Percentiles rank a stretch among this genome's conserved stretches.
phyloP scores from a whole-genome alignment of 495 filamentous ascomycete genomes.

The Neurospora tetrasperma region DNA sequence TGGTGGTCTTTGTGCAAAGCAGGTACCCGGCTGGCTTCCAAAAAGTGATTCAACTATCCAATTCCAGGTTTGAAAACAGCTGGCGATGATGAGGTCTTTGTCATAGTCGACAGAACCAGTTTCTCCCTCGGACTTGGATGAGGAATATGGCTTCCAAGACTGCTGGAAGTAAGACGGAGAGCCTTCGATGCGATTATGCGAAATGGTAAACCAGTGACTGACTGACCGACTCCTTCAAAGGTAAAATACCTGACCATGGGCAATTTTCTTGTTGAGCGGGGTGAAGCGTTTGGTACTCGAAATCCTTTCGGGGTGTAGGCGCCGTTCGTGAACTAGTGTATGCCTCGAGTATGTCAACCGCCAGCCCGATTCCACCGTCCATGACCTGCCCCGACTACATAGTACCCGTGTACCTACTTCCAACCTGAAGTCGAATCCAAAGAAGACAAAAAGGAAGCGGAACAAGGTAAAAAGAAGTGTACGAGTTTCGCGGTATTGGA shows the following conservation, averaged over 20 bases:
- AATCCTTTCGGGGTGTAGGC: not conserved
- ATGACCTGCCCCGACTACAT: not conserved
- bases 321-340: not conserved
- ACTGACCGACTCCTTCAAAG: not conserved
- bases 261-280: not conserved
- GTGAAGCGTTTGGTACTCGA: not conserved
- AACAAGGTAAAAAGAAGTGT: not conserved
- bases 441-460: not conserved
- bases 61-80: not conserved
- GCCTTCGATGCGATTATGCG: not conserved
- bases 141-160: not conserved
- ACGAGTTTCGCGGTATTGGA: not conserved
- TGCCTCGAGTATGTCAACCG: not conserved
- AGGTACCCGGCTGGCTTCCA: not conserved
- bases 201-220: not conserved
- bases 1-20: not conserved
- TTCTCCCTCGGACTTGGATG: not conserved
- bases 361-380: not conserved
- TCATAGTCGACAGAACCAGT: not conserved
- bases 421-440: not conserved
- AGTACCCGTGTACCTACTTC: not conserved
- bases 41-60: not conserved
- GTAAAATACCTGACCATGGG: not conserved
- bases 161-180: not conserved
- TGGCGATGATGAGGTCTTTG: not conserved